Evolutionary conservation across 345 rosid genomes (phyloP).

Genomic region (Brassica carinata): DNA sequence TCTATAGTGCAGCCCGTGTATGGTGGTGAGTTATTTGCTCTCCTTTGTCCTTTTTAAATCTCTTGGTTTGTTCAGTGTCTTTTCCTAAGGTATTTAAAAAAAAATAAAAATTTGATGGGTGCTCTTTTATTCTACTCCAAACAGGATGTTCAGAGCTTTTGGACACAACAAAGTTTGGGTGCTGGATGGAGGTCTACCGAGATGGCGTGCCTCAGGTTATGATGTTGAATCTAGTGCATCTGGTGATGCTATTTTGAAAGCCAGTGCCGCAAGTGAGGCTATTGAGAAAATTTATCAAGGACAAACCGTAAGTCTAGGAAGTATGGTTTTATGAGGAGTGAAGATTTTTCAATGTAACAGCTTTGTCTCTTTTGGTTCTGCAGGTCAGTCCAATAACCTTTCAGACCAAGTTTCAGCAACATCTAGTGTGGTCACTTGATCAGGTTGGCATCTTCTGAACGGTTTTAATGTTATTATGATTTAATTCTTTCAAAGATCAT

Average conservation of each 20-base stretch:
- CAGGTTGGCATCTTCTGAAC: slow-evolving; percentile 56
- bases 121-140: slow-evolving; percentile 12
- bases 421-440: slow-evolving; percentile 87
- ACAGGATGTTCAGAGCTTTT: slow-evolving; percentile 96
- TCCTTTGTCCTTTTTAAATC: background rate
- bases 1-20: slow-evolving; percentile 98
- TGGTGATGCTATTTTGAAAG: slow-evolving; percentile 83
- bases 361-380: slow-evolving; percentile 12
- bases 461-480: background rate
- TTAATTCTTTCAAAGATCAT: no score
- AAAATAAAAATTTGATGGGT: background rate
- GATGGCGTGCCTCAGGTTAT: slow-evolving; percentile 95
- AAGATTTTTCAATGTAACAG: background rate
- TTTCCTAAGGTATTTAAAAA: background rate
- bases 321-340: background rate
- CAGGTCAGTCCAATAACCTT: slow-evolving; percentile 89
- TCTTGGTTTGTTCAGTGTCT: background rate
- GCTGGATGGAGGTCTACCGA: slow-evolving; percentile 93
- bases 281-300: slow-evolving; percentile 91
- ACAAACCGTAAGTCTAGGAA: slow-evolving; percentile 56
- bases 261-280: slow-evolving; percentile 96
- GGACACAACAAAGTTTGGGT: slow-evolving; percentile 96
- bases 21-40: slow-evolving; percentile 78
- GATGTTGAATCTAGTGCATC: slow-evolving; percentile 99
- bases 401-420: slow-evolving; percentile 77